phyloP scores from a whole-genome alignment of 2,329 filamentous ascomycete species.

The Rutstroemia sp. region DNA sequence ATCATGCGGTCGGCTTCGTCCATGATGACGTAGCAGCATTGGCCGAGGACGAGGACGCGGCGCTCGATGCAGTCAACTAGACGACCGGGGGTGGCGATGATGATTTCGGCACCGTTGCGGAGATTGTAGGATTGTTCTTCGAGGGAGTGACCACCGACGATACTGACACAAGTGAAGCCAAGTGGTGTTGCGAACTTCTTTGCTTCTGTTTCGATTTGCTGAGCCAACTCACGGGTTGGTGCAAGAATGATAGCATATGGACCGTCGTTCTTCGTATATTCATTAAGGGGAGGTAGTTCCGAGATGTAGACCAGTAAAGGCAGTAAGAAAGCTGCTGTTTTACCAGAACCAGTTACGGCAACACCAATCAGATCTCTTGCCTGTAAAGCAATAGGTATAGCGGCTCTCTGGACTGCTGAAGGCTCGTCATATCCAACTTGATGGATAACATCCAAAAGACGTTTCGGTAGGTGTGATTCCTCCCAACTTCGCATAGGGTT shows the following conservation, averaged over 20 bases:
- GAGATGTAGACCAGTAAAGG: conserved; percentile 93
- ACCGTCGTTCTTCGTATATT: conserved; percentile 84
- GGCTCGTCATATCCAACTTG: conserved; percentile 87
- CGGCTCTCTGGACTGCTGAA: conserved; percentile 83
- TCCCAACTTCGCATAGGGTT: conserved; percentile 95
- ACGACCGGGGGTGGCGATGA: conserved; percentile 97
- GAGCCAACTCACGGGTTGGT: conserved; percentile 91
- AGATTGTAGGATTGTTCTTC: conserved; percentile 90
- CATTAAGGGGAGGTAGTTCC: conserved; percentile 75
- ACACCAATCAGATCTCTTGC: conserved; percentile 96
- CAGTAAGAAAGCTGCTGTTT: conserved; percentile 90
- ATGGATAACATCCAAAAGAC: conserved; percentile 73
- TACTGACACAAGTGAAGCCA: conserved; percentile 90
- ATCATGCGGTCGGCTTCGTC: conserved; percentile 99
- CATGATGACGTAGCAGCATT: conserved; percentile 99
- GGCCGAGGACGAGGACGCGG: conserved; percentile 81
- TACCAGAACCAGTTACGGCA: conserved; percentile 95
- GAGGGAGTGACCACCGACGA: conserved; percentile 93
- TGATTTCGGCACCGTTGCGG: conserved; percentile 89
- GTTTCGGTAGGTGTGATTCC: conserved; percentile 73
- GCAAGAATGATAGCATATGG: conserved; percentile 96
- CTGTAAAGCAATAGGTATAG: conserved; percentile 90
- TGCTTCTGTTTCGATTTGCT: conserved; percentile 93
- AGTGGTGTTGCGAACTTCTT: conserved; percentile 85
- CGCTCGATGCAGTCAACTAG: conserved; percentile 95